phyloP scores from a whole-genome alignment of 2,329 filamentous ascomycete species.

The Rhynchosporium graminicola region DNA sequence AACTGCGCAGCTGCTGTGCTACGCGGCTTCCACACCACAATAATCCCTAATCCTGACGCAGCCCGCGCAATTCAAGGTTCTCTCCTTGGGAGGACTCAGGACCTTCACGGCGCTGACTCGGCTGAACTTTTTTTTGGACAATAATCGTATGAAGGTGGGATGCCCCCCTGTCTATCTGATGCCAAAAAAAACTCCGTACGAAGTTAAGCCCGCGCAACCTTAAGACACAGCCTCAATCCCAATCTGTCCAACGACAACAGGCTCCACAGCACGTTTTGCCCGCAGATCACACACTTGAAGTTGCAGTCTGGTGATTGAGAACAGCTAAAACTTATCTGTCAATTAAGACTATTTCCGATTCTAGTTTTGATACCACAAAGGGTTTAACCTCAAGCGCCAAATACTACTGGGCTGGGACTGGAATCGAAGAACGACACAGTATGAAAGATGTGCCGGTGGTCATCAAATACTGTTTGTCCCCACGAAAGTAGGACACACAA shows the following conservation, averaged over 20 bases:
- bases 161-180: slow-evolving; percentile 9
- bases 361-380: too few relatives aligned
- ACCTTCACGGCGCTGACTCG: slow-evolving; percentile 2
- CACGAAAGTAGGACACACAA: too few relatives aligned
- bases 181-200: slow-evolving; percentile 1
- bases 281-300: neutral
- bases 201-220: neutral
- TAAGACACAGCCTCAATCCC: slow-evolving; percentile 3
- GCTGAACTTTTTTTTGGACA: neutral
- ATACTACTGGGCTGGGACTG: too few relatives aligned
- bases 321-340: too few relatives aligned
- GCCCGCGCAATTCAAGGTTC: neutral
- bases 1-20: neutral
- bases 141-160: neutral
- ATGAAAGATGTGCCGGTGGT: neutral
- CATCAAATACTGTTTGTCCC: too few relatives aligned
- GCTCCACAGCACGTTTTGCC: slow-evolving; percentile 1
- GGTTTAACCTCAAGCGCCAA: too few relatives aligned
- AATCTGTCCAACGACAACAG: slow-evolving; percentile 1
- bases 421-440: neutral
- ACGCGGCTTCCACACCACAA: neutral
- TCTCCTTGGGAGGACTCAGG: neutral
- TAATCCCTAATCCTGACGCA: neutral
- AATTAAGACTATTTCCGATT: too few relatives aligned
- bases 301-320: neutral